Evolutionary conservation across 164 flowering plant genomes (phyloP).

Genomic region (Macadamia tetraphylla): DNA sequence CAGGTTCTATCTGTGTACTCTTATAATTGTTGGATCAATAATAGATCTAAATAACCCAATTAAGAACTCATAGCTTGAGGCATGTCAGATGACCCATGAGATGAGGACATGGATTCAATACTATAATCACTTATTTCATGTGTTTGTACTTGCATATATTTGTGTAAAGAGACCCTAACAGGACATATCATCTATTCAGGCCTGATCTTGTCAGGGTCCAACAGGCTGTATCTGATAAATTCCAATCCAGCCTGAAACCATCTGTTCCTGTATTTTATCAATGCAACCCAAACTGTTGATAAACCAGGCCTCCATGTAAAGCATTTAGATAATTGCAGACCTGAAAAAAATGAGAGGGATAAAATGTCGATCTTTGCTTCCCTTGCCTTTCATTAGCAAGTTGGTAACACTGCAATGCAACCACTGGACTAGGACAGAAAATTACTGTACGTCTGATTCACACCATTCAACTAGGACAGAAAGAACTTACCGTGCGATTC

Average conservation of each 20-base stretch:
- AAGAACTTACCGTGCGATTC: conserved; percentile 58
- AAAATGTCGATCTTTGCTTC: background rate
- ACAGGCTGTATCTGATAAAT: no score
- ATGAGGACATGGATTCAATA: background rate
- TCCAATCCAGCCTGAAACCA: no score
- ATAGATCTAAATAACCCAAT: background rate
- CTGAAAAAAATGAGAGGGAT: background rate
- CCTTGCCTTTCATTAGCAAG: background rate
- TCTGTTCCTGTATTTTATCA: no score
- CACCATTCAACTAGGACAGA: conserved; percentile 32
- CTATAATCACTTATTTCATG: background rate
- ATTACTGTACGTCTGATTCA: conserved; percentile 60
- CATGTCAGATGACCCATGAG: no score
- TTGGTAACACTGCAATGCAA: background rate
- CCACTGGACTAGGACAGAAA: background rate
- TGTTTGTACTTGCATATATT: background rate
- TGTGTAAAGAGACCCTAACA: background rate
- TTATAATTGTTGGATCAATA: background rate
- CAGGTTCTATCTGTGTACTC: background rate
- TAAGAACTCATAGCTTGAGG: background rate
- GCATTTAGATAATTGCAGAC: background rate
- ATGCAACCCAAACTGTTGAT: background rate
- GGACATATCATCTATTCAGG: background rate
- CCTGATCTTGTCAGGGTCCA: no score
- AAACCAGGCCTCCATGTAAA: background rate